Evolutionary conservation across 805 yeast species (phyloP).

Genomic region (Sugiyamaella boreocaroliniensis): DNA sequence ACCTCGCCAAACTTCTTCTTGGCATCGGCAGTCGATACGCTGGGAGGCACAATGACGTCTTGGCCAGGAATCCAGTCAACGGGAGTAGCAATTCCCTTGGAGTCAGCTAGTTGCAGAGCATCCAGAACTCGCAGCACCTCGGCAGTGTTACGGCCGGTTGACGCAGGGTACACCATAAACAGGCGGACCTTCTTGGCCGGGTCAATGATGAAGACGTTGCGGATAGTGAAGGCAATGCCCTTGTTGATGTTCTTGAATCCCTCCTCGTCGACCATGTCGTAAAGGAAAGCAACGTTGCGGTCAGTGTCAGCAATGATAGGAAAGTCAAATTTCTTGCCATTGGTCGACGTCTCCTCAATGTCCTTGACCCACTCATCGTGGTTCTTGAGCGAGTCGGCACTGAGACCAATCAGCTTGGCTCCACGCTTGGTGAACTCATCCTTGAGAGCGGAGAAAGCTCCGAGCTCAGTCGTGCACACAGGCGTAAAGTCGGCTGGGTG

Average conservation of each 20-base stretch:
- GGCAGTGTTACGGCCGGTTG: slow-evolving; percentile 88
- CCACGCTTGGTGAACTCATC: slow-evolving; percentile 82
- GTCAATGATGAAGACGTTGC: slow-evolving; percentile 88
- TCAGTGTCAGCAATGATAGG: slow-evolving; percentile 87
- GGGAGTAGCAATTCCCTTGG: slow-evolving; percentile 80
- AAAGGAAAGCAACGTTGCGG: slow-evolving; percentile 75
- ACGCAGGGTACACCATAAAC: slow-evolving; percentile 84
- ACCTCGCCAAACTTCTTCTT: slow-evolving; percentile 79
- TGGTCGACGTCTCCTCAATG: slow-evolving; percentile 71
- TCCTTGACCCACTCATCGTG: slow-evolving; percentile 87
- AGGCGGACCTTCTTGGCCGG: slow-evolving; percentile 85
- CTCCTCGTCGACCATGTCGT: slow-evolving; percentile 84
- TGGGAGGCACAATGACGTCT: slow-evolving; percentile 89
- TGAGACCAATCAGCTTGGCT: slow-evolving; percentile 82
- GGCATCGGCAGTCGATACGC: slow-evolving; percentile 71
- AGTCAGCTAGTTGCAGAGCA: slow-evolving; percentile 71
- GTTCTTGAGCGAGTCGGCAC: slow-evolving; percentile 74
- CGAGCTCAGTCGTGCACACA: slow-evolving; percentile 92
- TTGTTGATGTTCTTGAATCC: slow-evolving; percentile 67
- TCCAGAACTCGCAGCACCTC: slow-evolving; percentile 89
- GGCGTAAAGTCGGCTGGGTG: slow-evolving; percentile 98
- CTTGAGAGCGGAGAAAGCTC: slow-evolving; percentile 85
- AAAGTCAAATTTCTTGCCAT: slow-evolving; percentile 66
- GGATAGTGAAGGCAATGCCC: slow-evolving; percentile 78
- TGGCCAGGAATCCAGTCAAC: slow-evolving; percentile 86